A percentile compares a stretch with the other conserved stretches of the same genome.
Conservation (phyloP, 2,329 filamentous ascomycete species). For the Meredithiella fracta region DNA sequence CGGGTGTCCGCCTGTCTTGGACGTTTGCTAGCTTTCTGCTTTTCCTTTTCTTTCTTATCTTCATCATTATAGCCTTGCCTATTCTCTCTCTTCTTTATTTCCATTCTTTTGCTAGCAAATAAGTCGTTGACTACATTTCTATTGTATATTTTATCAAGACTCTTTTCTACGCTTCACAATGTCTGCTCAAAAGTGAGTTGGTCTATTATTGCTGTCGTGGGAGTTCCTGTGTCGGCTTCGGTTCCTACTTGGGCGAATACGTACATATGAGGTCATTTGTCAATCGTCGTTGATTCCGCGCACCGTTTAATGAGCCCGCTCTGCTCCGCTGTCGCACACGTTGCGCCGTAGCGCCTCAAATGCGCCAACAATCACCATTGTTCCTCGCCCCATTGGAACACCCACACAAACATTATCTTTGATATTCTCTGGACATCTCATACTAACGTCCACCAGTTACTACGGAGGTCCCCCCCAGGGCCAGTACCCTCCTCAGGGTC, state of each 20-base stretch:
- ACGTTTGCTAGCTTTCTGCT: no score
- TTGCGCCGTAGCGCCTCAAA: no score
- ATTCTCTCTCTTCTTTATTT: not conserved
- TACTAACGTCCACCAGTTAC: conserved; percentile 14
- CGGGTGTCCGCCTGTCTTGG: no score
- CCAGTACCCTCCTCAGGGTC: conserved; percentile 17
- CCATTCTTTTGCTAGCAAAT: not conserved
- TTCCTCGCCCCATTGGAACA: no score
- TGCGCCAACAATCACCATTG: no score
- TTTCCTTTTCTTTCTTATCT: no score
- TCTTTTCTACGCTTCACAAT: not conserved
- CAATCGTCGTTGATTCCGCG: no score
- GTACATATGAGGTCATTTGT: not conserved
- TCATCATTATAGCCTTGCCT: not conserved
- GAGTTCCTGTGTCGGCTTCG: no score
- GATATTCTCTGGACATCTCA: not conserved
- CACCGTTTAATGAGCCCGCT: no score
- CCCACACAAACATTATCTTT: not conserved
- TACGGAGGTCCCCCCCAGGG: conserved; percentile 14
- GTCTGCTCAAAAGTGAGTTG: not conserved
- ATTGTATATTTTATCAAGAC: not conserved
- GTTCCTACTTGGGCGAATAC: not conserved
- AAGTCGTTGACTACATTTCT: not conserved
- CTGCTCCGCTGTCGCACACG: no score
- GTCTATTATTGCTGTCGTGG: no score